Base-by-base conservation (phyloP, 768 basidiomycete species). In the Leccinum barrowsii region DNA sequence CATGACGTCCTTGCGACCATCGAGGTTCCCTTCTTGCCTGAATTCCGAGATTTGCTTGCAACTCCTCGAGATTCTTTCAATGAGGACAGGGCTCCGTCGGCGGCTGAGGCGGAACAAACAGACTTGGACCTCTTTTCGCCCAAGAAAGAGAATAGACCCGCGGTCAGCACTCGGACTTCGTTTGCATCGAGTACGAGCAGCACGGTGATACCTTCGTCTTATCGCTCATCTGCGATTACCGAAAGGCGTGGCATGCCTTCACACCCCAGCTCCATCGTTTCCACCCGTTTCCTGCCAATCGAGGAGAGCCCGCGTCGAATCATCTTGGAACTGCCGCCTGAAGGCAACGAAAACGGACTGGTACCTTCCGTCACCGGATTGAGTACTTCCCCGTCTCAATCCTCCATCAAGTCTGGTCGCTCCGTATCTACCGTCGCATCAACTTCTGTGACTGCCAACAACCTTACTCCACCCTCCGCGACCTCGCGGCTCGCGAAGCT, bases 1-100 rank as follows among this genome's bases (percentile, higher is more conserved):
- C 91, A 95, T 64, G 94, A 96, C 64, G 87, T 97, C 30, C 84
- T 93, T 21, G 87, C 92, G 5, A 88, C 87, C 61, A 94, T 97
- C 59, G 89, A 91, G 61, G 85, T 97, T 12, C 94, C 95, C 2
- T 89, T 85, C 68, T 73, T 93, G 26, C 80, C 82, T 7, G 81
- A 83, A 30, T 75, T 61, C 32, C 57, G 63, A 28, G 76, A 77
- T 26, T 65, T 66, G 30, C 26, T 61, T 7, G 64, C 74, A 37
- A 71, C 73, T 4, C 69, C 73, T 51, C 62, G 70, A 55, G 76
- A 77, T 57, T 59, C 67, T 51, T 59, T 70, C 56, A 58, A 70
- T 17, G 71, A 78, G 58, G 71, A 78, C 58, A 55, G 63, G 52
- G 56, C 72, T n/a, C 73, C 75, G 7, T 76, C 79, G 0, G 80